Base-by-base conservation (phyloP, 192 early-diverging fungal genomes). In the Backusella morwellensis region DNA sequence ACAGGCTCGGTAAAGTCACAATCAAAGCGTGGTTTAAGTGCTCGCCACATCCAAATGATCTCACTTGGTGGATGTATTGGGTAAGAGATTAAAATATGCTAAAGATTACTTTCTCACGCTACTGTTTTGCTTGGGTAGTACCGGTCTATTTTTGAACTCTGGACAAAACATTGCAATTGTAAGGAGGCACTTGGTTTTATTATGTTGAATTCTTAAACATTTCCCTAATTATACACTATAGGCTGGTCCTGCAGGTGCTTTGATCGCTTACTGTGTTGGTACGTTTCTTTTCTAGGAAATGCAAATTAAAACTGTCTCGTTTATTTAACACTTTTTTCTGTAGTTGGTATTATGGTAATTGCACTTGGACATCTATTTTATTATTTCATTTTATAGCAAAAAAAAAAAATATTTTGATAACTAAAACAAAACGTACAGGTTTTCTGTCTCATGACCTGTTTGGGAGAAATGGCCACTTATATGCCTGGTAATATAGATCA, bases 381-480 rank as follows among this genome's bases (percentile, higher is more conserved):
- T 70, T 34, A 68, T 35, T 40, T 21, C 23, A 29, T 59, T 59
- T 59, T 59, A 26, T 63, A 29, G 21, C 3, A 26, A 29, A 63
- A n/a, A 7, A 23, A 11, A 56, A 7, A 23, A 29, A 29, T 0
- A 9, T 47, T 14, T 72, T 9, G 21, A 63, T 63, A 21, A n/a
- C 15, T 42, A 19, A 32, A 70, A 70, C 6, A 23, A 1, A 40
- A 14, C 23, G 7, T 7, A 0, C 35, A 72, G 70, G 70, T 72
- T 50, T 91, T 83, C 63, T 90, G 88, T 68, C 79, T 91, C 26
- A 88, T 90, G 81, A 92, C 89, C 29, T 91, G 88, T 75, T 85
- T 96, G 74, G 93, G 91, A 69, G 94, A 96, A 76, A 91, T 96
- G 91, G 91, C 94, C 1, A 90, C 95, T 7, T 88, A 90, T 21